Conservation (phyloP, 106 monocot species). For the Allium cepa region DNA sequence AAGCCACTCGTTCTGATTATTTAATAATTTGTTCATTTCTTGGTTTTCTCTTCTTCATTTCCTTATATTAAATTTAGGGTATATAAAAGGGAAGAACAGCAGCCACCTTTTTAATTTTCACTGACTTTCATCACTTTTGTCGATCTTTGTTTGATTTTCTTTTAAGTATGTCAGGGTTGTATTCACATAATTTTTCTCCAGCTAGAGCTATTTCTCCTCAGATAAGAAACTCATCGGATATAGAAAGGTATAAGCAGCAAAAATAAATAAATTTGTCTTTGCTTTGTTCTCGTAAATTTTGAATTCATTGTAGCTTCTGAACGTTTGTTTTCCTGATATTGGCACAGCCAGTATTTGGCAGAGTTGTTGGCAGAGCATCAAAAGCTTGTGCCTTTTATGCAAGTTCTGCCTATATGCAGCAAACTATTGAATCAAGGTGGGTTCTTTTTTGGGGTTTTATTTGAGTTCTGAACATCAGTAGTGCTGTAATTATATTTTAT, state of each 20-base stretch:
- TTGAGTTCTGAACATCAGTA: not conserved
- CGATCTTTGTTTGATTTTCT: not conserved
- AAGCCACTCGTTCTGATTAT: conserved; percentile 15
- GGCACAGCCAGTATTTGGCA: conserved; percentile 83
- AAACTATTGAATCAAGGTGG: conserved; percentile 83
- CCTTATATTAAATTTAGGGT: conserved; percentile 5
- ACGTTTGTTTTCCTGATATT: conserved; percentile 13
- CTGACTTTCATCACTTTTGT: not conserved
- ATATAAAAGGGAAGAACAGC: conserved; percentile 8
- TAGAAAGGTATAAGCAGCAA: conserved; percentile 46
- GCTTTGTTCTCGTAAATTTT: conserved; percentile 1
- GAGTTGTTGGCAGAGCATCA: conserved; percentile 90
- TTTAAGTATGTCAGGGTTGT: conserved; percentile 78
- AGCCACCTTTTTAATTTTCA: not conserved
- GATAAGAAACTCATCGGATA: conserved; percentile 52
- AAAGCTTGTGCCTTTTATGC: conserved; percentile 95
- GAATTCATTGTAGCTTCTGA: conserved; percentile 9
- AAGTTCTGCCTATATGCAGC: conserved; percentile 91
- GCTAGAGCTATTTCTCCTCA: conserved; percentile 36
- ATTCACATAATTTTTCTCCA: conserved; percentile 69
- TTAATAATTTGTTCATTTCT: not conserved
- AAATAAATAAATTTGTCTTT: not conserved
- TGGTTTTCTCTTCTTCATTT: not conserved
- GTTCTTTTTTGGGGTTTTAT: conserved; percentile 3
- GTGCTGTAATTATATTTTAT: too few species aligned